phyloP scores from a whole-genome alignment of 352 stramenopile genomes.

The Phytophthora pisi region DNA sequence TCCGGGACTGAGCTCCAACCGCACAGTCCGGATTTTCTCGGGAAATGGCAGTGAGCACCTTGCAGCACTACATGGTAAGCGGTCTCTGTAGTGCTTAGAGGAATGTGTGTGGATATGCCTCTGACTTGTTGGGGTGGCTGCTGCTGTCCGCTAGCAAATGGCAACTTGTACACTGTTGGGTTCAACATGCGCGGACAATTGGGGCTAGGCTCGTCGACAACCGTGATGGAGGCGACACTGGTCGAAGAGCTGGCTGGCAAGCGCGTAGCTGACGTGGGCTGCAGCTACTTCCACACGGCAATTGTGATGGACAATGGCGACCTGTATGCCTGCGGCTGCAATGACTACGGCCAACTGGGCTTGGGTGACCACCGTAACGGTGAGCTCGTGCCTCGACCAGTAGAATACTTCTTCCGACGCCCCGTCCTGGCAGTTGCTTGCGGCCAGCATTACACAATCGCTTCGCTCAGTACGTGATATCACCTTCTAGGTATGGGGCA shows the following conservation, averaged over 20 bases:
- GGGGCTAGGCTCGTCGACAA: conserved; percentile 76
- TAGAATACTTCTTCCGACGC: conserved; percentile 54
- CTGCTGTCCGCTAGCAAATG: conserved; percentile 51
- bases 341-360: conserved; percentile 93
- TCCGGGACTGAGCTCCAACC: conserved; percentile 58
- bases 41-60: conserved; percentile 94
- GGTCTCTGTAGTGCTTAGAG: neutral
- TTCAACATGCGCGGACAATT: conserved; percentile 94
- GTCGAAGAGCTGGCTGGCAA: conserved; percentile 52
- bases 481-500: neutral
- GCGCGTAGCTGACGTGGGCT: conserved; percentile 80
- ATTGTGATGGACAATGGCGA: conserved; percentile 80
- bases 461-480: conserved; percentile 51
- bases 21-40: conserved; percentile 78
- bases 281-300: conserved; percentile 94
- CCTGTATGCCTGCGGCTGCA: conserved; percentile 89
- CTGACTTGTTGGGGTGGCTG: conserved; percentile 1
- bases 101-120: neutral
- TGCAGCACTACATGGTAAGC: conserved; percentile 73
- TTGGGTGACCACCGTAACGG: conserved; percentile 67
- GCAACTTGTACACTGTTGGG: conserved; percentile 88
- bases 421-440: conserved; percentile 82
- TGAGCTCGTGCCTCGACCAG: conserved; percentile 61
- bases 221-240: conserved; percentile 56
- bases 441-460: conserved; percentile 91